These are phyloP conservation scores for Pythium guiyangense DNA, from an alignment of 352 stramenopile genomes.

Conservation along the genomic window DNA sequence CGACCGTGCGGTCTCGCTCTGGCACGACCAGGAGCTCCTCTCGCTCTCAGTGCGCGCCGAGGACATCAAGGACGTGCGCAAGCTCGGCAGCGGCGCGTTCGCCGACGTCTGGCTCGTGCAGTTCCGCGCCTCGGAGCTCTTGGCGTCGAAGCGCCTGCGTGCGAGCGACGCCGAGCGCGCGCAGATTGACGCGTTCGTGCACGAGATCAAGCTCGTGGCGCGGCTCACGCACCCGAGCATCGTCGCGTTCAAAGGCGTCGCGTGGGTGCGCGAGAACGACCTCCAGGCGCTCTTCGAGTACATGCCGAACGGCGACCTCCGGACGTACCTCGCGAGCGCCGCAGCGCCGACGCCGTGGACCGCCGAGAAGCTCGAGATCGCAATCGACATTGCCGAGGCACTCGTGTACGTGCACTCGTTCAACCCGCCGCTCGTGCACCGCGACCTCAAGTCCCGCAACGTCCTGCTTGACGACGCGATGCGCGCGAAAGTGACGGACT, in stretches of 20 bases:
- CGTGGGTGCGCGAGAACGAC: neutral
- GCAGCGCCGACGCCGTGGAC: conserved; percentile 19
- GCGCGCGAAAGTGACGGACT: too few relatives aligned
- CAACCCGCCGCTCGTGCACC: conserved; percentile 45
- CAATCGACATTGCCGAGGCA: conserved; percentile 51
- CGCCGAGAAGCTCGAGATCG: conserved; percentile 47
- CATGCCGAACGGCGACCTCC: neutral
- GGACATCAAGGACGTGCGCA: conserved; percentile 27
- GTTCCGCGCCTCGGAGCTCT: conserved; percentile 28
- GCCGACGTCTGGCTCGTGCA: conserved; percentile 48
- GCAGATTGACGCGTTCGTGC: neutral
- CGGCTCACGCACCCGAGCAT: neutral
- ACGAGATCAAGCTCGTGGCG: conserved; percentile 4
- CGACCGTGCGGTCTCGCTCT: conserved; percentile 20
- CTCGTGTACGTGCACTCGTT: conserved; percentile 73
- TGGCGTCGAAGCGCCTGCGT: neutral
- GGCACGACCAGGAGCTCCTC: conserved; percentile 58
- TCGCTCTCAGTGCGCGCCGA: conserved; percentile 39
- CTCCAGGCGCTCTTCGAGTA: conserved; percentile 2
- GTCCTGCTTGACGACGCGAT: too few relatives aligned
- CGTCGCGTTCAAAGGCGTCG: neutral
- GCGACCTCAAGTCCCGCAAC: conserved; percentile 55
- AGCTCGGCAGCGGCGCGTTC: conserved; percentile 34
- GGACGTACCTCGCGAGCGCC: neutral
- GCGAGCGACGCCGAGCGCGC: neutral